Base-by-base conservation (phyloP, 1,284 basidiomycete genomes). In the Sphaerobolus stellatus region DNA sequence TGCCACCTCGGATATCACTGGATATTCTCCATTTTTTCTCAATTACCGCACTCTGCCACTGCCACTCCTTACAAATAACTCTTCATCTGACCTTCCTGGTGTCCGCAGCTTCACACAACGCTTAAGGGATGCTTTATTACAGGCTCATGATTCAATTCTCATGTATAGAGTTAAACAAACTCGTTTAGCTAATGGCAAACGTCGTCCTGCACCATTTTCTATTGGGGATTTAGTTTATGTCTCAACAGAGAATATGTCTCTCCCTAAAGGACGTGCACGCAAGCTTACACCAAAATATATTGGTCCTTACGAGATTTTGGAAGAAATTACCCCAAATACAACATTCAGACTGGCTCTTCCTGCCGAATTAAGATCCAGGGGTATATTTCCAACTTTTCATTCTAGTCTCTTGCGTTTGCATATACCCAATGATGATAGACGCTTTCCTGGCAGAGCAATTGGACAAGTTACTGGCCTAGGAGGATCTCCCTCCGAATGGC, bases 231-330 rank as follows among this genome's bases (percentile, higher is more conserved):
- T 69, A 14, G 68, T 68, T 0, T 72, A 71, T 50, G 22, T 71
- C 1, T 71, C 68, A 0, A 68, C 68, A 0, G 60, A 66, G 56
- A 70, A 71, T 54, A 45, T 71, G 4, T 41, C 13, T 11, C 30
- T 67, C 2, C 60, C 61, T 1, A 64, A 64, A 30, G 56, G 56
- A 1, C 20, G 51, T 2, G 62, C 62, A 4, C 43, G 60, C 2
- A 70, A 68, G 50, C 55, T 69, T 1, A 40, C 57, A 6, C 73
- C 71, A 0, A 75, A 73, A 38, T 77, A 57, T 33, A 65, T 72
- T 28, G 63, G 70, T 0, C 70, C 70, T 0, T 73, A 66, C 52
- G 31, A 49, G 6, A 62, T 73, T 3, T 6, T 57, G 0, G 52
- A 58, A n/a, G 66, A 69, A 49, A 66, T 62, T 30, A 18, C 50